phyloP scores from a whole-genome alignment of 495 filamentous ascomycete genomes.

The Tuber magnatum region DNA sequence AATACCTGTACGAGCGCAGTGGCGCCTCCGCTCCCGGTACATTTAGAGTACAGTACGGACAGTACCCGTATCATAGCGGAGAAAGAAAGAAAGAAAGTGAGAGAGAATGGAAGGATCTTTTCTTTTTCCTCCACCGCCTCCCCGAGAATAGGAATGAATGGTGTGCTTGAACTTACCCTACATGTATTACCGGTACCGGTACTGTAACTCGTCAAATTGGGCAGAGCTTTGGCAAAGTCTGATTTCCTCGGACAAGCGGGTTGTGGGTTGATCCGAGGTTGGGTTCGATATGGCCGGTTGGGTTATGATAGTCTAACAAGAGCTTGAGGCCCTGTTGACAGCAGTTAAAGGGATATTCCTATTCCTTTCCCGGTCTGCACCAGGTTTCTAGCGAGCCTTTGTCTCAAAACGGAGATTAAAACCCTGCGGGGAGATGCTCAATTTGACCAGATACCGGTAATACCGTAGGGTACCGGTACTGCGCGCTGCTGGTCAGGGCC shows the following conservation, averaged over 20 bases:
- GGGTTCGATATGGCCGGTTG: too few species aligned
- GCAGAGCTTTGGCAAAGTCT: neutral
- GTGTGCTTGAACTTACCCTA: neutral
- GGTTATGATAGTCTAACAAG: neutral
- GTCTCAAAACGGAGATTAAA: neutral
- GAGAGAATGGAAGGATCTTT: neutral
- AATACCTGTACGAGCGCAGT: neutral
- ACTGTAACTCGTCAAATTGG: neutral
- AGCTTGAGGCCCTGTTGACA: neutral
- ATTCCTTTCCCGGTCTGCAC: neutral
- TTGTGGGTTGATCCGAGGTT: neutral
- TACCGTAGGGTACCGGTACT: neutral
- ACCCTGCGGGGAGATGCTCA: neutral
- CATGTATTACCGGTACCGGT: too few species aligned
- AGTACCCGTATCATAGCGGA: neutral
- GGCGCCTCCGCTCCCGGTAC: neutral
- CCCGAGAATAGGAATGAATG: neutral
- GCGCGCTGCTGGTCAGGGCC: neutral
- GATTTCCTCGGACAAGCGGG: neutral
- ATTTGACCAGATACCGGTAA: neutral
- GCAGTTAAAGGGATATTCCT: neutral
- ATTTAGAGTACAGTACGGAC: neutral
- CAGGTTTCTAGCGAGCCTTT: neutral
- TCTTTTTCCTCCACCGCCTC: neutral
- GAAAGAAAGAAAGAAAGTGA: neutral